Conservation (phyloP, 164 flowering plant genomes). For the Saururus chinensis region DNA sequence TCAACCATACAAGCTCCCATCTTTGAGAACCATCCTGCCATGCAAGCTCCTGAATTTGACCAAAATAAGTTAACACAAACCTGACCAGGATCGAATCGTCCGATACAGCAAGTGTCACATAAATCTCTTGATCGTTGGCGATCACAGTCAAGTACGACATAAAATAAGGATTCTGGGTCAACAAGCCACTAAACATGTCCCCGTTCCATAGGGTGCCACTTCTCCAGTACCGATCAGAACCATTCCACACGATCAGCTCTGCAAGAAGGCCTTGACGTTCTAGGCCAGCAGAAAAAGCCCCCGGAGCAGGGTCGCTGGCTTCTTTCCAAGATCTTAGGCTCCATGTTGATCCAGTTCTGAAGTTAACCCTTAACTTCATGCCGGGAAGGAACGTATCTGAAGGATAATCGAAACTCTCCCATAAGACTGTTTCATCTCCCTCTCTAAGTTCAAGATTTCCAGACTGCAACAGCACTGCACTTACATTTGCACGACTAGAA, state of each 20-base stretch:
- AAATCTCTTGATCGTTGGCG: not conserved
- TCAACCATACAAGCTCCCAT: not conserved
- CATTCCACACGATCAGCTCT: constrained; percentile 4
- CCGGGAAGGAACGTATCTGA: not conserved
- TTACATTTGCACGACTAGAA: not conserved
- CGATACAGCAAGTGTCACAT: not conserved
- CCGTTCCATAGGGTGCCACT: constrained; percentile 3
- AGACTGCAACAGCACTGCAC: not conserved
- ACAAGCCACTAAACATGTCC: not conserved
- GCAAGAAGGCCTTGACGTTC: not conserved
- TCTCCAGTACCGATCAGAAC: not conserved
- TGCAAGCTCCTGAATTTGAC: not conserved
- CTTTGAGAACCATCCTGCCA: not conserved
- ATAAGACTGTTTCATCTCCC: not conserved
- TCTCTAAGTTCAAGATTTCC: not conserved
- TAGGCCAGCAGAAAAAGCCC: not conserved
- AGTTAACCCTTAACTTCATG: not conserved
- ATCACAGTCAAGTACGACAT: not conserved
- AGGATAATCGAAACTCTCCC: constrained; percentile 4
- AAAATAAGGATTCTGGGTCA: not conserved
- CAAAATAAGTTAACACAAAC: not conserved
- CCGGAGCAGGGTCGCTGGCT: not conserved
- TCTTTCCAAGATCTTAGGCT: not conserved
- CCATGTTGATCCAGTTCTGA: not conserved
- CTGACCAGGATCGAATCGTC: not conserved